Evolutionary conservation across 768 basidiomycete species (phyloP).

Genomic region (Lactarius indigo): DNA sequence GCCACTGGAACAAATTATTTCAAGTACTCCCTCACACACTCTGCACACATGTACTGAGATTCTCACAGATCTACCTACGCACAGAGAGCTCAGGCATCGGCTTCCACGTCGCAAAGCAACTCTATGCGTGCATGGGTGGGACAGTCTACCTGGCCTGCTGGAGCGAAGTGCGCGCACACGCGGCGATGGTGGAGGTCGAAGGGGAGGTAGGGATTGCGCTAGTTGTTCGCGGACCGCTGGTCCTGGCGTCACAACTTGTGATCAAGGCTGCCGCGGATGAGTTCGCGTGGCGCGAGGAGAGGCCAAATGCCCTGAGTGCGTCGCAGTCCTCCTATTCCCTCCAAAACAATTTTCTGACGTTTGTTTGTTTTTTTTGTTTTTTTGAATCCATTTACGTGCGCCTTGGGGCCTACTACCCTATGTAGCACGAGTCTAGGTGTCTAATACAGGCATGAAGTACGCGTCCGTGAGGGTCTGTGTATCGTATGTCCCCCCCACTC

Average conservation of each 20-base stretch:
- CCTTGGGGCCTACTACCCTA: too few relatives aligned
- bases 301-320: slow-evolving; percentile 4
- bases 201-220: too few relatives aligned
- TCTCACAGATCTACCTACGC: background rate
- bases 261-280: slow-evolving; percentile 5
- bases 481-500: too few relatives aligned
- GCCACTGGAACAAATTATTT: slow-evolving; percentile 8
- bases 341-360: too few relatives aligned
- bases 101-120: background rate
- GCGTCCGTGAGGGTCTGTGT: too few relatives aligned
- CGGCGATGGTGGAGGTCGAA: background rate
- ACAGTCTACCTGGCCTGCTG: slow-evolving; percentile 12
- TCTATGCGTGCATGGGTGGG: background rate
- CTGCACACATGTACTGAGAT: too few relatives aligned
- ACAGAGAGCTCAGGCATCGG: background rate
- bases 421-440: too few relatives aligned
- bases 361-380: too few relatives aligned
- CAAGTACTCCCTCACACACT: too few relatives aligned
- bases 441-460: too few relatives aligned
- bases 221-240: background rate
- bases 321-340: background rate
- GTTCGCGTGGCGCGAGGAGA: background rate
- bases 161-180: background rate
- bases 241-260: background rate
- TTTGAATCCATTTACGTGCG: too few relatives aligned